phyloP scores from a whole-genome alignment of 371 early-diverging fungal genomes.

The Blakeslea trispora region DNA sequence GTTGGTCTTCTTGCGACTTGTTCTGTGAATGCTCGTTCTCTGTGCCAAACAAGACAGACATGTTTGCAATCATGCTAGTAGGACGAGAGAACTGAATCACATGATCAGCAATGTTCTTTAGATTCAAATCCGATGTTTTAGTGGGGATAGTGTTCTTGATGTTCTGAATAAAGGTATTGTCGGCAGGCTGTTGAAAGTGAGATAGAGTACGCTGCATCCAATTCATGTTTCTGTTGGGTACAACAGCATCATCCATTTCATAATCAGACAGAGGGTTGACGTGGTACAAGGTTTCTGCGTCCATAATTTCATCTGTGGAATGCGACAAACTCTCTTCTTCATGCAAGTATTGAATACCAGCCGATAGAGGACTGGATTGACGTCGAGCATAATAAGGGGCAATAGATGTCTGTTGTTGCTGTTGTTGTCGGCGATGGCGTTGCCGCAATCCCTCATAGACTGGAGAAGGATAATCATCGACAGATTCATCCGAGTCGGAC shows the following conservation, averaged over 20 bases:
- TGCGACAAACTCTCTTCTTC: constrained; percentile 15
- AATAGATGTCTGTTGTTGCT: constrained; percentile 6
- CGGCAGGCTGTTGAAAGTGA: constrained; percentile 37
- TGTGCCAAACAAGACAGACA: constrained; percentile 35
- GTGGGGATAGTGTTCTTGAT: constrained; percentile 48
- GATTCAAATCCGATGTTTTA: constrained; percentile 35
- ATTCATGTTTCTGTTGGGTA: constrained; percentile 24
- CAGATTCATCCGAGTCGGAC: constrained; percentile 32
- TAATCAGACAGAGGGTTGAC: constrained; percentile 9
- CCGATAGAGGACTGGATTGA: constrained; percentile 2
- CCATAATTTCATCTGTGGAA: constrained; percentile 27
- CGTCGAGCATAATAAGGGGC: too few species aligned
- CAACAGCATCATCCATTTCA: constrained; percentile 6
- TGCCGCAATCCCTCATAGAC: constrained; percentile 27
- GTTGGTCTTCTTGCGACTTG: constrained; percentile 21
- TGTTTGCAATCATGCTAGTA: constrained; percentile 39
- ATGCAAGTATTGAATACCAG: constrained; percentile 33
- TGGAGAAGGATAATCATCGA: background rate
- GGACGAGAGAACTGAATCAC: constrained; percentile 44
- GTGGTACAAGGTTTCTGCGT: constrained; percentile 22
- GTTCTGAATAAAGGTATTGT: constrained; percentile 39
- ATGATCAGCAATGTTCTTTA: constrained; percentile 44
- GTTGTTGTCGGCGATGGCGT: constrained; percentile 17
- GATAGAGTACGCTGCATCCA: constrained; percentile 53
- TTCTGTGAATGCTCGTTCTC: constrained; percentile 12